phyloP scores from a whole-genome alignment of 805 yeast genomes.

The Candida wancherniae region DNA sequence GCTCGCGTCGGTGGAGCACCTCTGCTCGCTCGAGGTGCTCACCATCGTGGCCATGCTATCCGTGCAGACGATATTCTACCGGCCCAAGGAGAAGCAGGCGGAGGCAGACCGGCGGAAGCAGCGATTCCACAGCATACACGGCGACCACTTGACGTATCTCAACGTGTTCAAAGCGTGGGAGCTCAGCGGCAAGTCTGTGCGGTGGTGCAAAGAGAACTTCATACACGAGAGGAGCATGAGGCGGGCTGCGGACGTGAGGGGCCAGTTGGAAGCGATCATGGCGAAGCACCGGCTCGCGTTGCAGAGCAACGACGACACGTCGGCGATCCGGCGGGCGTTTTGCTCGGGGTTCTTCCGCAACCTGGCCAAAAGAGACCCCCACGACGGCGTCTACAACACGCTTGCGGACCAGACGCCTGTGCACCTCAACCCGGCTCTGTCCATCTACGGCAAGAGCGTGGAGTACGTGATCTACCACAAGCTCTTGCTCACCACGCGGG shows the following conservation, averaged over 20 bases:
- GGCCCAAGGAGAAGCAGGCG: conserved; percentile 75
- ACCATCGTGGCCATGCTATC: conserved; percentile 88
- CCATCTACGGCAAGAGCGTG: conserved; percentile 57
- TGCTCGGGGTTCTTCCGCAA: conserved; percentile 68
- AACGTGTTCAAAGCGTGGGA: conserved; percentile 81
- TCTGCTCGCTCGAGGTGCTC: conserved; percentile 75
- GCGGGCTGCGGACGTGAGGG: conserved; percentile 75
- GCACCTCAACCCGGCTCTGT: conserved; percentile 81
- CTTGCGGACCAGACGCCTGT: conserved; percentile 69
- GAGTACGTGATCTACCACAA: conserved; percentile 83
- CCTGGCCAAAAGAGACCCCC: conserved; percentile 58
- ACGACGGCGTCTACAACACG: conserved; percentile 51
- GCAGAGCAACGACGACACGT: conserved; percentile 51
- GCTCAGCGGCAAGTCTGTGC: conserved; percentile 44
- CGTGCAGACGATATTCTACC: conserved; percentile 72
- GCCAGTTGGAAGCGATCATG: conserved; percentile 60
- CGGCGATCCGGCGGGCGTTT: conserved; percentile 53
- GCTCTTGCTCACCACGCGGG: conserved; percentile 74
- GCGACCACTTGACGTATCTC: conserved; percentile 80
- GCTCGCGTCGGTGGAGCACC: conserved; percentile 62
- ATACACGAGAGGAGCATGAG: conserved; percentile 74
- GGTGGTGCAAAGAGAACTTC: conserved; percentile 79
- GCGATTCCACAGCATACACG: conserved; percentile 67
- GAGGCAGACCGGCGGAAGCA: conserved; percentile 75
- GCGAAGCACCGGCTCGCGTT: conserved; percentile 42